Percentiles rank a stretch among this genome's conserved stretches.
phyloP scores from a whole-genome alignment of 2,329 filamentous ascomycete species.

The Alternaria viburni region DNA sequence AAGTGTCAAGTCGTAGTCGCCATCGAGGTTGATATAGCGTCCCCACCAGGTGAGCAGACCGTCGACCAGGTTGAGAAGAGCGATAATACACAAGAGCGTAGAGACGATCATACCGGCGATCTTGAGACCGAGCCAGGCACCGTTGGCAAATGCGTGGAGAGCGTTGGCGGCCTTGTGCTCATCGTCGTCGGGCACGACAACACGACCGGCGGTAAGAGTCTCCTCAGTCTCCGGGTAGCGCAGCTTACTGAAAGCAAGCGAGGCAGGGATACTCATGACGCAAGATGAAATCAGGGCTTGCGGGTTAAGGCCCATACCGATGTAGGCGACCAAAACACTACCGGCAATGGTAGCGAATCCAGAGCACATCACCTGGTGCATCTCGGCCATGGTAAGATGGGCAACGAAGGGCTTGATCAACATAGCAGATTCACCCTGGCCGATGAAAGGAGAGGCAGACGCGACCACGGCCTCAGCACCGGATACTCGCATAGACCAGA shows the following conservation, averaged over 20 bases:
- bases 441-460: constrained; percentile 90
- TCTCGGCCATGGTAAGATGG: constrained; percentile 83
- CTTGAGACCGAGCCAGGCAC: constrained; percentile 84
- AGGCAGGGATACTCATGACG: constrained; percentile 95
- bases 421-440: constrained; percentile 93
- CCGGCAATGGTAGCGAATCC: constrained; percentile 93
- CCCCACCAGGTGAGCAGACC: constrained; percentile 86
- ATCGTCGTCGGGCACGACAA: constrained; percentile 80
- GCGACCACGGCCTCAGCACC: constrained; percentile 94
- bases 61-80: constrained; percentile 75
- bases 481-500: constrained; percentile 85
- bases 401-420: constrained; percentile 85
- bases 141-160: constrained; percentile 84
- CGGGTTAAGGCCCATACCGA: constrained; percentile 79
- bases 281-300: constrained; percentile 89
- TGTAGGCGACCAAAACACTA: constrained; percentile 85
- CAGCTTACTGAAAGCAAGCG: constrained; percentile 86
- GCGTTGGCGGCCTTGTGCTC: constrained; percentile 79
- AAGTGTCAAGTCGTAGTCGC: constrained; percentile 71
- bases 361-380: constrained; percentile 92
- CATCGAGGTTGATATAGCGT: constrained; percentile 73
- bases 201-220: constrained; percentile 79
- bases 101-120: constrained; percentile 83
- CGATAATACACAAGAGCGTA: constrained; percentile 83
- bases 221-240: constrained; percentile 89